These are phyloP conservation scores for Naematelia encephala DNA, from an alignment of 768 basidiomycete species.

Conservation along the genomic window DNA sequence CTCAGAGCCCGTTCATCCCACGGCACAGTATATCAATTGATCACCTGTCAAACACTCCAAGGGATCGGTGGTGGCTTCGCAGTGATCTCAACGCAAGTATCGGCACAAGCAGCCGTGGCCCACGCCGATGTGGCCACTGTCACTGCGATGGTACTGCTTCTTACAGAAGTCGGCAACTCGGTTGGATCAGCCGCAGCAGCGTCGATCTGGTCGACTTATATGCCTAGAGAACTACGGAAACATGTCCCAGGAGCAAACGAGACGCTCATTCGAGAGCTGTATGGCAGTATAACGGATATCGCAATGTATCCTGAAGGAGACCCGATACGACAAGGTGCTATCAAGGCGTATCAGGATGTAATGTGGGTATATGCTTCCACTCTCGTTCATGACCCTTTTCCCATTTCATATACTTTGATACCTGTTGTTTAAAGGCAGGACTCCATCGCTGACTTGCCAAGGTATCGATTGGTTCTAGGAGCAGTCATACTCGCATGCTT, in stretches of 20 bases:
- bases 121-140: conserved; percentile 66
- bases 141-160: conserved; percentile 61
- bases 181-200: conserved; percentile 64
- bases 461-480: conserved; percentile 55
- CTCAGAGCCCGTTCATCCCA: conserved; percentile 64
- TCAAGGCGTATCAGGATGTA: conserved; percentile 55
- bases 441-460: not conserved
- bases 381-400: not conserved
- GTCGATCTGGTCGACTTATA: conserved; percentile 52
- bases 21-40: conserved; percentile 53
- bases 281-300: conserved; percentile 60
- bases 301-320: conserved; percentile 54
- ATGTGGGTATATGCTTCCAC: conserved; percentile 18
- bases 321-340: conserved; percentile 65
- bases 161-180: conserved; percentile 67
- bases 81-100: conserved; percentile 59
- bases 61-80: conserved; percentile 73
- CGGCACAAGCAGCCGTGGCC: conserved; percentile 64
- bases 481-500: conserved; percentile 59
- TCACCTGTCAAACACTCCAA: conserved; percentile 68
- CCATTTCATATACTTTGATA: not conserved
- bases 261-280: conserved; percentile 53
- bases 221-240: conserved; percentile 62
- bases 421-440: not conserved
- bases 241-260: conserved; percentile 57